Base-by-base conservation (phyloP, 2,329 filamentous ascomycete genomes). In the Didymosphaeria variabile region DNA sequence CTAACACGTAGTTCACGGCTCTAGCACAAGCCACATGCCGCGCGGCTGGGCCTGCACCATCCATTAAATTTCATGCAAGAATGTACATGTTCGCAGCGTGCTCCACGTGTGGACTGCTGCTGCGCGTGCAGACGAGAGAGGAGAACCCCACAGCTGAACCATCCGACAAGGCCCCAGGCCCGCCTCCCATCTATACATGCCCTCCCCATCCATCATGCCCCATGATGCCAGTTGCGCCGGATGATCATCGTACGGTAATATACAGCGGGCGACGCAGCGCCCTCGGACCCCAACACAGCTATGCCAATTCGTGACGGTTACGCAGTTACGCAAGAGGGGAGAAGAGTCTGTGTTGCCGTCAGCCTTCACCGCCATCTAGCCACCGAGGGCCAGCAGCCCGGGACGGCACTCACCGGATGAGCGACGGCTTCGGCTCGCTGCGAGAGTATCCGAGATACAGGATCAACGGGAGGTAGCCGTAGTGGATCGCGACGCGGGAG, bases 401-500 rank as follows among this genome's bases (percentile, higher is more conserved):
- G 53, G 32, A 42, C n/a, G 46, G 15, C 23, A 55, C 68, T 69
- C 67, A 91, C 89, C 88, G 88, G 82, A 92, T 90, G 71, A 92
- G 79, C 49, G 92, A 90, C 58, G 95, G 95, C 78, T 91, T 89
- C 44, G 95, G 95, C 79, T 94, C 91, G 85, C 94, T 98, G 79
- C 92, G 91, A 58, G 94, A 96, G 84, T 97, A 98, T 72, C 94
- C 95, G 73, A 99, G 90, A 81, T 98, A 99, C 80, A 99, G 87
- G 79, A 99, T 96, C 80, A 99, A 82, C 72, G 95, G 95, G 61
- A 99, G 88, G 82, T 98, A 99, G 79, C 95, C 95, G 85, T 98
- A 99, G 84, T 99, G 95, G 77, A 99, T 91, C 62, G 92, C 93
- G 74, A 97, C 90, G 75, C 94, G 89, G 65, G 93, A 95, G 79